Conservation (phyloP, 305 asterid species). For the Galium porrigens region DNA sequence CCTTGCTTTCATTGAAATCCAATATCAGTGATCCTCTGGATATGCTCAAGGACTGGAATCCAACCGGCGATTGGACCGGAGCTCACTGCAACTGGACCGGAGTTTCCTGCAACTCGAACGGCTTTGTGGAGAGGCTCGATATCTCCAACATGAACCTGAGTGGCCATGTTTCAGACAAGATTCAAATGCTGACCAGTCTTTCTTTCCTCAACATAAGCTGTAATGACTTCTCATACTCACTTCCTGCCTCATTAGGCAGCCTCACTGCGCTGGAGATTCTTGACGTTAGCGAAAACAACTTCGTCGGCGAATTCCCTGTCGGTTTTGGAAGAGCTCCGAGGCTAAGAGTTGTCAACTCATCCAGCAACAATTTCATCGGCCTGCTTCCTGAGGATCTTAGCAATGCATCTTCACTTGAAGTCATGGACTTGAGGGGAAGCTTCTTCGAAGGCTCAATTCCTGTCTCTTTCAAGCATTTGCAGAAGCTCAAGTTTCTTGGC, state of each 20-base stretch:
- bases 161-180: constrained; percentile 34
- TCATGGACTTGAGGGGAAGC: constrained; percentile 56
- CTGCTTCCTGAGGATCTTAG: constrained; percentile 45
- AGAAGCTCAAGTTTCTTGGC: constrained; percentile 49
- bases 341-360: constrained; percentile 37
- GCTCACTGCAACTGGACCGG: constrained; percentile 48
- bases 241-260: constrained; percentile 34
- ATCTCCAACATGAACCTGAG: constrained; percentile 55
- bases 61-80: constrained; percentile 8
- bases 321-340: constrained; percentile 38
- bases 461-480: constrained; percentile 33
- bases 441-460: constrained; percentile 61
- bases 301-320: constrained; percentile 40
- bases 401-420: constrained; percentile 31
- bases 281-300: constrained; percentile 55
- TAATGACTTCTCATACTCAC: constrained; percentile 32
- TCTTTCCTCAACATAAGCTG: constrained; percentile 32
- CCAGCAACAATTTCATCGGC: constrained; percentile 64
- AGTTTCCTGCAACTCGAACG: constrained; percentile 36
- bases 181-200: constrained; percentile 31
- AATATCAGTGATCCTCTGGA: constrained; percentile 39
- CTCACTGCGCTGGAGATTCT: constrained; percentile 32
- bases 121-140: constrained; percentile 44
- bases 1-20: constrained; percentile 36
- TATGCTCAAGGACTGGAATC: constrained; percentile 37